These are phyloP conservation scores for Curvularia verruculosa DNA, from an alignment of 2,329 filamentous ascomycete genomes.

Conservation along the genomic window DNA sequence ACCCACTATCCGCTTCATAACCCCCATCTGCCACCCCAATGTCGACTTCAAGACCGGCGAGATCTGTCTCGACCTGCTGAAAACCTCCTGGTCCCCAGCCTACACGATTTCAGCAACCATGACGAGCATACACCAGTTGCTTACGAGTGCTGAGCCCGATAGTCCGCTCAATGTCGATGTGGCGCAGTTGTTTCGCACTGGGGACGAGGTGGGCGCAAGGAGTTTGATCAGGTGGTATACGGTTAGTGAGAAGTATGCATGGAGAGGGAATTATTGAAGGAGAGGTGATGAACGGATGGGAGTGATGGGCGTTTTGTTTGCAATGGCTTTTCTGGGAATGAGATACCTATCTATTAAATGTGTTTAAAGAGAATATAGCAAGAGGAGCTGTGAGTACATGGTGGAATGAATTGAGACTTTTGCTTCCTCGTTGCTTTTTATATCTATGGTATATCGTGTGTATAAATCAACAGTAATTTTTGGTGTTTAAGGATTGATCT, in stretches of 20 bases:
- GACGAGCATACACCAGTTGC: conserved; percentile 73
- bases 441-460: not conserved
- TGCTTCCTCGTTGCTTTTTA: not conserved
- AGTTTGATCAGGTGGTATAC: conserved; percentile 76
- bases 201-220: conserved; percentile 71
- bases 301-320: not conserved
- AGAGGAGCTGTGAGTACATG: not conserved
- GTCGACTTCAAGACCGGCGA: conserved; percentile 70
- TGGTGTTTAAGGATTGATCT: too few species aligned
- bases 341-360: not conserved
- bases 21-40: conserved; percentile 50
- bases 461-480: too few species aligned
- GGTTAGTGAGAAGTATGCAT: conserved; percentile 56
- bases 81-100: conserved; percentile 78
- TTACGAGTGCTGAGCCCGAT: conserved; percentile 72
- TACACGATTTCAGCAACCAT: conserved; percentile 80
- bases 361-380: not conserved
- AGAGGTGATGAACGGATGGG: too few species aligned
- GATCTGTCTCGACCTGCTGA: conserved; percentile 90
- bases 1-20: conserved; percentile 81
- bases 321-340: not conserved
- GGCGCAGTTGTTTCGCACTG: conserved; percentile 70
- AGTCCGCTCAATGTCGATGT: conserved; percentile 81
- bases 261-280: conserved; percentile 3
- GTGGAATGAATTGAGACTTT: not conserved